These are phyloP conservation scores for Aplosporella prunicola DNA, from an alignment of 2,329 filamentous ascomycete genomes.

Conservation along the genomic window DNA sequence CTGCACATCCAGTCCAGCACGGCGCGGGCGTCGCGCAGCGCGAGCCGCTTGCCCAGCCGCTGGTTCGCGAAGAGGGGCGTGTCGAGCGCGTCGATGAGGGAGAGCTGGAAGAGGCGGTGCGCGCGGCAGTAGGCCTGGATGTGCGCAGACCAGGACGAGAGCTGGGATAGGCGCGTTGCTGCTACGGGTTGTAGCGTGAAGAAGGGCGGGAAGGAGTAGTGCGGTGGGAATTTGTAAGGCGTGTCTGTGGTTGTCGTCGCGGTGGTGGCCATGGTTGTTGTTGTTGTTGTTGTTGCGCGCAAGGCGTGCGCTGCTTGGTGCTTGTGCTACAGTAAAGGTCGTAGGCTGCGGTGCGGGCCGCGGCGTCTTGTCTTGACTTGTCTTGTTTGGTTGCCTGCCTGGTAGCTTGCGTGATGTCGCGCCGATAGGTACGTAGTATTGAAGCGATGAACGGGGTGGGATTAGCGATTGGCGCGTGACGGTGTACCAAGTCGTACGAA, in stretches of 20 bases:
- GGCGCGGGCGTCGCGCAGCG: slow-evolving; percentile 42
- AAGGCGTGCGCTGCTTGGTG: no score
- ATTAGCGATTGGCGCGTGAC: no score
- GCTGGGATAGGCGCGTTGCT: slow-evolving; percentile 63
- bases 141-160: slow-evolving; percentile 79
- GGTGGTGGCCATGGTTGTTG: slow-evolving; percentile 10
- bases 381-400: no score
- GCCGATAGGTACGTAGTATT: no score
- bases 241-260: slow-evolving; percentile 10
- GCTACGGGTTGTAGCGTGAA: slow-evolving; percentile 72
- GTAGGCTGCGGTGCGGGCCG: no score
- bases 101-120: slow-evolving; percentile 66
- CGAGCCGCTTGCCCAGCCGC: slow-evolving; percentile 35
- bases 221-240: slow-evolving; percentile 34
- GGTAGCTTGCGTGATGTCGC: no score
- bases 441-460: no score
- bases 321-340: no score
- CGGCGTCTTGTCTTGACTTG: no score
- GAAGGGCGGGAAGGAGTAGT: slow-evolving; percentile 73
- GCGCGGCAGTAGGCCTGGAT: slow-evolving; percentile 76
- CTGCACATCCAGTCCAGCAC: slow-evolving; percentile 49
- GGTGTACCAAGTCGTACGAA: no score
- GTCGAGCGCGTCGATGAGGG: slow-evolving; percentile 52
- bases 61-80: slow-evolving; percentile 49
- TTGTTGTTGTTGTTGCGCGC: no score